phyloP scores from a whole-genome alignment of 371 early-diverging fungal genomes.

The Quaeritorhiza haematococci region DNA sequence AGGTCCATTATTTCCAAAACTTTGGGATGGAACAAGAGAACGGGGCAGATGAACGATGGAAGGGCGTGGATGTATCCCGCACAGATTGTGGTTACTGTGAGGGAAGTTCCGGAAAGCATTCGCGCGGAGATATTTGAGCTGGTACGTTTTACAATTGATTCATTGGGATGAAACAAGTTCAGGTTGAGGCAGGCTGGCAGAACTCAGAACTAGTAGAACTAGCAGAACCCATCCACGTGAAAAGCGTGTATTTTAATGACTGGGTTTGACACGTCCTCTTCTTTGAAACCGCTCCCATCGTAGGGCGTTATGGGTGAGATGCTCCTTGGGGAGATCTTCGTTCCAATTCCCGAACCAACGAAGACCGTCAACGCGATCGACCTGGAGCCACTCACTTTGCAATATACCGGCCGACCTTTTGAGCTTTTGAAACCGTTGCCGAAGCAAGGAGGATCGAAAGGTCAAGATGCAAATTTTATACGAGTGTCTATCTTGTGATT shows the following conservation, averaged over 20 bases:
- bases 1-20: neutral
- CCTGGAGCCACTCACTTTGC: slow-evolving; percentile 9
- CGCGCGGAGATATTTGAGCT: slow-evolving; percentile 30
- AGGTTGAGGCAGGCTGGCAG: too few species aligned
- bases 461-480: too few species aligned
- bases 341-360: slow-evolving; percentile 32
- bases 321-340: slow-evolving; percentile 29
- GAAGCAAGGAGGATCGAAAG: too few species aligned
- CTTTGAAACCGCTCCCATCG: too few species aligned
- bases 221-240: neutral
- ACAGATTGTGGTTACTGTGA: slow-evolving; percentile 24
- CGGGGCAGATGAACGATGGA: slow-evolving; percentile 1
- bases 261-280: too few species aligned
- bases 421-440: too few species aligned
- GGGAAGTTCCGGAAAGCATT: slow-evolving; percentile 31
- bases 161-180: too few species aligned
- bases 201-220: too few species aligned
- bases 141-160: slow-evolving; percentile 10
- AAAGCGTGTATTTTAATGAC: neutral
- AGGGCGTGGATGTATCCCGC: neutral
- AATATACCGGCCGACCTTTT: slow-evolving; percentile 31
- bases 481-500: too few species aligned
- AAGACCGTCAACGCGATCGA: slow-evolving; percentile 24
- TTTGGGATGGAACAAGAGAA: slow-evolving; percentile 2
- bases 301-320: slow-evolving; percentile 25